Evolutionary conservation across 768 basidiomycete species (phyloP).

Genomic region (Lactarius vividus): DNA sequence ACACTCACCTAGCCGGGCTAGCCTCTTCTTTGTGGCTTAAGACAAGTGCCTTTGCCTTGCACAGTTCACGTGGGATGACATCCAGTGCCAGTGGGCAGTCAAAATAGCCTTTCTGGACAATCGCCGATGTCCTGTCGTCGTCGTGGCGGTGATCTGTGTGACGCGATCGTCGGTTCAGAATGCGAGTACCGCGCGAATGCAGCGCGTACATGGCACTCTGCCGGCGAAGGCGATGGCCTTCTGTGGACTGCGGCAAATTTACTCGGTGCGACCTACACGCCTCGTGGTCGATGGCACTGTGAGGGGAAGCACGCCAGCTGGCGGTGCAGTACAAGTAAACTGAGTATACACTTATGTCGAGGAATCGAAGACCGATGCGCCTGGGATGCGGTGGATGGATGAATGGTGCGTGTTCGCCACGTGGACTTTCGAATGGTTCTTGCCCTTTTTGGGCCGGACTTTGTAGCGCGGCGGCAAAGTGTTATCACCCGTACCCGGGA

Average conservation of each 20-base stretch:
- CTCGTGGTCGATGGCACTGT: not conserved
- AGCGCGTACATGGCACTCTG: not conserved
- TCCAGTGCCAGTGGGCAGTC: not conserved
- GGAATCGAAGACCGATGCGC: not conserved
- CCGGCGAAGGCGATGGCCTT: not conserved
- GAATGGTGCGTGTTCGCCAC: not conserved
- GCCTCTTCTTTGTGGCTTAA: not conserved
- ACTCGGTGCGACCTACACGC: not conserved
- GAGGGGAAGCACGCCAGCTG: not conserved
- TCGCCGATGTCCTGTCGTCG: not conserved
- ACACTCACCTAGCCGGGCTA: not conserved
- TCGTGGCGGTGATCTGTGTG: not conserved
- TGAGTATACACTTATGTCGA: not conserved
- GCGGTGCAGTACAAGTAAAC: not conserved
- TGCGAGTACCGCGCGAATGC: not conserved
- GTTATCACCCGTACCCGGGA: not conserved
- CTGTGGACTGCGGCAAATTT: not conserved
- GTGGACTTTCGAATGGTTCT: not conserved
- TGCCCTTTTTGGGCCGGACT: not conserved
- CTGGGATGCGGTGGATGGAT: not conserved
- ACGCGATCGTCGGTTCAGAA: not conserved
- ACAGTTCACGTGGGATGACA: not conserved
- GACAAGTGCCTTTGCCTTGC: not conserved
- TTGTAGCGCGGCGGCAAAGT: not conserved
- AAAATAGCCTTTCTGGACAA: not conserved